Evolutionary conservation across 2,329 filamentous ascomycete species (phyloP).

Genomic region (Penicillium nordicum): DNA sequence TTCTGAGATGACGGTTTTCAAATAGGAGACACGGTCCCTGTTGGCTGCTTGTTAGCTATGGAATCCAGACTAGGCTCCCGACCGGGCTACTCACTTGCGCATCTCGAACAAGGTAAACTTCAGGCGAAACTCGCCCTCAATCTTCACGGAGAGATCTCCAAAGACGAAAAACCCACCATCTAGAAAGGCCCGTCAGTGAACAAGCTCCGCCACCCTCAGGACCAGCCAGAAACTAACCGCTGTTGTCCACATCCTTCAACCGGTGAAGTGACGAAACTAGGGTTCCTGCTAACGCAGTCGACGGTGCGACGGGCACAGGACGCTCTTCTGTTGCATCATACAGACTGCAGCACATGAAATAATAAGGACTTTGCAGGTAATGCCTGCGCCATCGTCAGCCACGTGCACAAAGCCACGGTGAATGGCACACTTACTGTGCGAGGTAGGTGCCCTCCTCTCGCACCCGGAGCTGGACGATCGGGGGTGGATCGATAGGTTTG

Average conservation of each 20-base stretch:
- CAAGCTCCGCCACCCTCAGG: background rate
- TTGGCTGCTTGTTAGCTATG: constrained; percentile 18
- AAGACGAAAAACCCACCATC: constrained; percentile 91
- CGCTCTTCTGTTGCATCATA: constrained; percentile 50
- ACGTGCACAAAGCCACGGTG: background rate
- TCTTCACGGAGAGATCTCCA: constrained; percentile 75
- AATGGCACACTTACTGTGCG: constrained; percentile 53
- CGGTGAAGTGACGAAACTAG: constrained; percentile 77
- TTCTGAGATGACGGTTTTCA: constrained; percentile 58
- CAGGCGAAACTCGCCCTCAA: constrained; percentile 68
- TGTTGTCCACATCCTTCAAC: constrained; percentile 72
- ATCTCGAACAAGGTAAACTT: constrained; percentile 77
- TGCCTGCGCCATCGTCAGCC: constrained; percentile 43
- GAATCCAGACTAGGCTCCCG: background rate
- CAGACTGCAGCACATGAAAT: constrained; percentile 59
- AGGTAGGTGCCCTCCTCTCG: constrained; percentile 47
- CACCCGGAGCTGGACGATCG: constrained; percentile 70
- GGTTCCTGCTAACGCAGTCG: constrained; percentile 64
- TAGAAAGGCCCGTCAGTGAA: constrained; percentile 16
- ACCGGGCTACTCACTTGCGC: constrained; percentile 48
- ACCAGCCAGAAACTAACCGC: constrained; percentile 39
- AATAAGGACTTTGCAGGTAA: constrained; percentile 62
- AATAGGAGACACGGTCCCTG: constrained; percentile 47
- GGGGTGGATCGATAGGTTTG: constrained; percentile 81
- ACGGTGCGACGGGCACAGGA: constrained; percentile 43